Conservation (phyloP, 2,329 filamentous ascomycete species). For the Aspergillus glaucus region DNA sequence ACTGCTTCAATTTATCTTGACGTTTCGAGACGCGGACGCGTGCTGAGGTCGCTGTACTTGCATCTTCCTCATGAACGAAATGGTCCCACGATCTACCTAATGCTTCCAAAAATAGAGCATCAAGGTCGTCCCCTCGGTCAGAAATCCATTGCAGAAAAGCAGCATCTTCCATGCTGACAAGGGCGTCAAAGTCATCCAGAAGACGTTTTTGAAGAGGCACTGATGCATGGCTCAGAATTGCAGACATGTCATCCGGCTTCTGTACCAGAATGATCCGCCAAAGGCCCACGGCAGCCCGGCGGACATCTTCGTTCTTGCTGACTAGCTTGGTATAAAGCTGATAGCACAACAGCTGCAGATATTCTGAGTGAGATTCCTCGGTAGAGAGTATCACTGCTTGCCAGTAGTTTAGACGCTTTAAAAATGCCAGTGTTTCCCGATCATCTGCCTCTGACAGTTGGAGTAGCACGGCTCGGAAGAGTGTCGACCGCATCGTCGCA, state of each 20-base stretch:
- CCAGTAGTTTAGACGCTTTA: constrained; percentile 90
- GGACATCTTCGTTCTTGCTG: constrained; percentile 60
- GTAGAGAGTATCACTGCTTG: constrained; percentile 81
- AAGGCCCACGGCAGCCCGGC: constrained; percentile 71
- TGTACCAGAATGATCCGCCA: constrained; percentile 92
- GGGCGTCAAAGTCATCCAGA: constrained; percentile 69
- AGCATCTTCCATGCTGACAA: constrained; percentile 83
- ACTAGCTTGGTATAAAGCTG: constrained; percentile 85
- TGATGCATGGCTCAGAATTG: constrained; percentile 66
- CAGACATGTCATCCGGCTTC: constrained; percentile 74
- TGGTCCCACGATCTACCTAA: constrained; percentile 81
- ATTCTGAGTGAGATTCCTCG: constrained; percentile 71
- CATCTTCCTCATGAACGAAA: constrained; percentile 78
- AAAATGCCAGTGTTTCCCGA: constrained; percentile 60
- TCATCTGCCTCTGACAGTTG: constrained; percentile 78
- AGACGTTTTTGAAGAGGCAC: constrained; percentile 65
- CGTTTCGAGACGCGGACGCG: constrained; percentile 65
- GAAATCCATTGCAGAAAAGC: constrained; percentile 86
- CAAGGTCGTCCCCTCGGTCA: constrained; percentile 68
- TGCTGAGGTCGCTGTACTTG: constrained; percentile 68
- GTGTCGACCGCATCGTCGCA: constrained; percentile 65
- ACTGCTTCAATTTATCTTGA: constrained; percentile 73
- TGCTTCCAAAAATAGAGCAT: constrained; percentile 73
- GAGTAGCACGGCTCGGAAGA: constrained; percentile 73
- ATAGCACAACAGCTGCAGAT: constrained; percentile 82